These are phyloP conservation scores for Collybiopsis luxurians DNA, from an alignment of 768 basidiomycete species.

Conservation along the genomic window DNA sequence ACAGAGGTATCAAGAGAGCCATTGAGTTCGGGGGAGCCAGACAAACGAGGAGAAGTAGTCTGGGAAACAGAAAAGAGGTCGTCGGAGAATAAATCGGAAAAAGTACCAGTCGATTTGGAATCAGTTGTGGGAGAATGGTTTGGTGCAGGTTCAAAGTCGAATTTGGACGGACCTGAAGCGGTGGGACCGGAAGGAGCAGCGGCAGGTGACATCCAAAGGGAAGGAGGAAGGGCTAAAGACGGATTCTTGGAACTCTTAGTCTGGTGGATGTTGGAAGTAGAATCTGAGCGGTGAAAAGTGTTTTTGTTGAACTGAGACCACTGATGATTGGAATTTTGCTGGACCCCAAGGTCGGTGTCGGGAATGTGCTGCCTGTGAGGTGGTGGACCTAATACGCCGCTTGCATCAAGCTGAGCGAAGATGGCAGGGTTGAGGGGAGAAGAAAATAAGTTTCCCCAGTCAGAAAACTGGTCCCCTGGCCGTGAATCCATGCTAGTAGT, in stretches of 20 bases:
- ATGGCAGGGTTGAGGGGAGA: slow-evolving; percentile 57
- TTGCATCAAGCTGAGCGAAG: slow-evolving; percentile 61
- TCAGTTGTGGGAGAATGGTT: slow-evolving; percentile 41
- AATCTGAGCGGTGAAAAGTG: slow-evolving; percentile 26
- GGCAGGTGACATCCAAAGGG: slow-evolving; percentile 82
- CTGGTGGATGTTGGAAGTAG: slow-evolving; percentile 24
- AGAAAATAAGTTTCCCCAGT: slow-evolving; percentile 63
- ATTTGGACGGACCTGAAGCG: slow-evolving; percentile 33
- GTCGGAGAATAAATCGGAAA: slow-evolving; percentile 69
- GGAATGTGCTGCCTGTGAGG: slow-evolving; percentile 16
- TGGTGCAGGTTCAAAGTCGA: slow-evolving; percentile 31
- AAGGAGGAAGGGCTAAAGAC: slow-evolving; percentile 59
- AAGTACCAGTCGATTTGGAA: slow-evolving; percentile 54
- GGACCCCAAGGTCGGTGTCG: slow-evolving; percentile 16
- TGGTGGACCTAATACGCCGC: slow-evolving; percentile 48
- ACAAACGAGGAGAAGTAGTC: slow-evolving; percentile 55
- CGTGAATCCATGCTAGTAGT: slow-evolving; percentile 4
- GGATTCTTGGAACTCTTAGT: slow-evolving; percentile 17
- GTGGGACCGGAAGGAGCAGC: slow-evolving; percentile 44
- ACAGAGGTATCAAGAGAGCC: slow-evolving; percentile 37
- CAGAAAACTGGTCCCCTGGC: slow-evolving; percentile 15
- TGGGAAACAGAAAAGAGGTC: slow-evolving; percentile 54
- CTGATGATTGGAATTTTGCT: slow-evolving; percentile 21
- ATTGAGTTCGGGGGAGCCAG: slow-evolving; percentile 59
- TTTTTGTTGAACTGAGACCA: slow-evolving; percentile 30